Conservation (phyloP, 2,329 filamentous ascomycete genomes). For the Penicillium janthinellum region DNA sequence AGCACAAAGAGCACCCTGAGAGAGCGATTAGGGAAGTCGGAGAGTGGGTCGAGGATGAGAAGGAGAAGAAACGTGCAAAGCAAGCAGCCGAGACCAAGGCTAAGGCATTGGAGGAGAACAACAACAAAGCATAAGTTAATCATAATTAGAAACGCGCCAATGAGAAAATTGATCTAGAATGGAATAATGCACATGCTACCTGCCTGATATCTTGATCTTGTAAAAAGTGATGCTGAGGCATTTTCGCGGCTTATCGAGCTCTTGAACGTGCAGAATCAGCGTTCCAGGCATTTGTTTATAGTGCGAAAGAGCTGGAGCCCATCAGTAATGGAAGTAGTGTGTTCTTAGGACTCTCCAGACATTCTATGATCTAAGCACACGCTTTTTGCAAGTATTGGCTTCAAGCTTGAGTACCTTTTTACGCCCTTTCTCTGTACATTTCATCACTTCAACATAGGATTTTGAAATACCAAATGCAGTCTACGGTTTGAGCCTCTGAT, state of each 20-base stretch:
- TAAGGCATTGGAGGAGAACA: conserved; percentile 12
- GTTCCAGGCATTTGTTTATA: not conserved
- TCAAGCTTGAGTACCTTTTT: too few relatives aligned
- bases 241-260: not conserved
- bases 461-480: too few relatives aligned
- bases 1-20: conserved; percentile 37
- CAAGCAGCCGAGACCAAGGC: conserved; percentile 21
- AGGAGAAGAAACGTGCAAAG: conserved; percentile 21
- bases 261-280: not conserved
- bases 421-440: too few relatives aligned
- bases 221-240: not conserved
- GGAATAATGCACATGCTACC: not conserved
- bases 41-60: conserved; percentile 32
- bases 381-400: too few relatives aligned
- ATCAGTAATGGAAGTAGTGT: too few relatives aligned
- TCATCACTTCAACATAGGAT: too few relatives aligned
- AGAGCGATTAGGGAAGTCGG: conserved; percentile 33
- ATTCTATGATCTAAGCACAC: too few relatives aligned
- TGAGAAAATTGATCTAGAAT: not conserved
- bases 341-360: too few relatives aligned
- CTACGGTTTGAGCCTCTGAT: too few relatives aligned
- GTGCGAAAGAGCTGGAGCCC: not conserved
- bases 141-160: not conserved
- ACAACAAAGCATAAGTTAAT: not conserved
- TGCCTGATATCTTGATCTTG: not conserved